Conservation (phyloP, 306 rosid genomes). For the Castanea mollissima region DNA sequence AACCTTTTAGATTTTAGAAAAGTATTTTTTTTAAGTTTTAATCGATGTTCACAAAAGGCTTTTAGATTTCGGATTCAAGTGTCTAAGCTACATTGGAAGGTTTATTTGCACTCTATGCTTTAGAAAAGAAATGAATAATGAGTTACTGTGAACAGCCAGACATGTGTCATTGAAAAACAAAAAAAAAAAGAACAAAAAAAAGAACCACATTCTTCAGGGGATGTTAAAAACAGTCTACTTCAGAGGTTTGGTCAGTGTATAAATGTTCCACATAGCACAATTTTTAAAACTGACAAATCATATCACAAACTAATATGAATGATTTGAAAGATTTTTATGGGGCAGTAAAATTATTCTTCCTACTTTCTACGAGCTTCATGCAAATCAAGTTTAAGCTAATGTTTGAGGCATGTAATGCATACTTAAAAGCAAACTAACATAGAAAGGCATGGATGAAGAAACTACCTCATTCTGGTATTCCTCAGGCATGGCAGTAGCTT, state of each 20-base stretch:
- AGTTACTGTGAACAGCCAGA: background rate
- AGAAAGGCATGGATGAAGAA: conserved; percentile 9
- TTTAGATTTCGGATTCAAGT: background rate
- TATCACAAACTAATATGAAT: background rate
- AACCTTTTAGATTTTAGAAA: too few relatives aligned
- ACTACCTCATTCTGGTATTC: conserved; percentile 56
- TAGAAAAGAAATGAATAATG: background rate
- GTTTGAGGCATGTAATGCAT: background rate
- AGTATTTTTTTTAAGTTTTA: too few relatives aligned
- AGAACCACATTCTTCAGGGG: background rate
- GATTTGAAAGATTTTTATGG: background rate
- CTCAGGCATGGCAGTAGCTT: conserved; percentile 40
- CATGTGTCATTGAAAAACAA: background rate
- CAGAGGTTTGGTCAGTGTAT: background rate
- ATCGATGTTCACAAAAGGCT: background rate
- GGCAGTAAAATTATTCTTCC: background rate
- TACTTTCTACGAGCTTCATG: background rate
- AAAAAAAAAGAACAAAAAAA: too few relatives aligned
- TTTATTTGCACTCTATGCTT: background rate
- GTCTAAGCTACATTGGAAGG: background rate
- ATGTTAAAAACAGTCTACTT: background rate
- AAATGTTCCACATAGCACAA: background rate
- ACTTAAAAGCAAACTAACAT: background rate
- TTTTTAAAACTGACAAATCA: background rate
- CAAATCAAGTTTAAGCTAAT: background rate